Evolutionary conservation across 495 filamentous ascomycete species (phyloP), one percentile per base, ranked within the genome.

Genomic region (Hypoxylon rickii): DNA sequence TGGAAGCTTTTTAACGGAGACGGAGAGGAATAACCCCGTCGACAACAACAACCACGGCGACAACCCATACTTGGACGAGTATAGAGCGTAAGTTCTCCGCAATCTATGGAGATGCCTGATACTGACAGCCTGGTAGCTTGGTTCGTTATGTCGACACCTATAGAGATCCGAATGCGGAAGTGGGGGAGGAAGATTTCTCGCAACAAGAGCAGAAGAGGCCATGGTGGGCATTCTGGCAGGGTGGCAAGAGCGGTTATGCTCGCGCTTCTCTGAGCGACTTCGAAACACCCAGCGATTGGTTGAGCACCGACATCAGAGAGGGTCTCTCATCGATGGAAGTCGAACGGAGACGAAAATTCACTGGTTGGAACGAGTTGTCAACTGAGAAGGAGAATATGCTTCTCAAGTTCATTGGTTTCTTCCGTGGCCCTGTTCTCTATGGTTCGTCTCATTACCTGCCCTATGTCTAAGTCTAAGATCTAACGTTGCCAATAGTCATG

Each of bases 391-490:
- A 83, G 72, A 90, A 88, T 73, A 73, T 87, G 78, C 83, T 90
- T 73, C 63, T 87, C 59, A 83, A 90, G 76, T 90, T 91, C 73
- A 74, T 91, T 59, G 79, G 83, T 70, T 91, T 85, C 74, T 91
- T 91, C 79, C 84, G 80, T 63, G 87, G 88, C 69, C 88, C 88
- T 61, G 87, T 91, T 76, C 84, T 91, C 47, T 90, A 90, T 75
- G 87, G 88, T 90, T 75, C 66, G 81, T 78, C 46, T 51, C 16
- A 24, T 40, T 7, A 11, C 16, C 29, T 32, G n/a, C 16, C 49
- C 10, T 3, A 16, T 16, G 3, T 15, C 18, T 38, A 16, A 37
- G n/a, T 16, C 21, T 2, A 38, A 22, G 44, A 26, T 36, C 68
- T 76, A 61, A 77, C 57, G 39, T 22, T 33, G 6, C 13, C 8